Conservation (phyloP, 2,329 filamentous ascomycete genomes). For the Trichoderma citrinoviride region DNA sequence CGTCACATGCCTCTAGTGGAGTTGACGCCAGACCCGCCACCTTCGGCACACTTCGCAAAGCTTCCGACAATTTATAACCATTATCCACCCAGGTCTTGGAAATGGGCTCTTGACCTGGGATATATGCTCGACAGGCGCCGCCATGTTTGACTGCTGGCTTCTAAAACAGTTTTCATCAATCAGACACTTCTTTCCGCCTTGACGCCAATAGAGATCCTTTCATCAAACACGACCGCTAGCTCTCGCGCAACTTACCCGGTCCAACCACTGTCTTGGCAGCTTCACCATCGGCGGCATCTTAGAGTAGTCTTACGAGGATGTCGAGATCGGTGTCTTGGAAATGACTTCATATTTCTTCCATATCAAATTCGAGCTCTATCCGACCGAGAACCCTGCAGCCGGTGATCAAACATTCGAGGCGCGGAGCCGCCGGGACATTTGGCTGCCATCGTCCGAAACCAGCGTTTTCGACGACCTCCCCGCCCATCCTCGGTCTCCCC, state of each 20-base stretch:
- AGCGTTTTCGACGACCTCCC: slow-evolving; percentile 58
- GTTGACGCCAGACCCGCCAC: neutral
- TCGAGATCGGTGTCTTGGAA: slow-evolving; percentile 5
- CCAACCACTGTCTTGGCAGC: neutral
- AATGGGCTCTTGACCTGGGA: neutral
- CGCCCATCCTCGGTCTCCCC: slow-evolving; percentile 42
- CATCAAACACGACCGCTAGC: neutral
- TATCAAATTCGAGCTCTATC: slow-evolving; percentile 64
- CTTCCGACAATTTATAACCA: neutral
- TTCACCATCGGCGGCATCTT: neutral
- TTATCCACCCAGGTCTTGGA: neutral
- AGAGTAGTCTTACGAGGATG: neutral
- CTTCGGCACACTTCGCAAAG: neutral
- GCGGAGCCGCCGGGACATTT: slow-evolving; percentile 37
- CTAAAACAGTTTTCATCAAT: neutral
- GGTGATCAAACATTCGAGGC: slow-evolving; percentile 18
- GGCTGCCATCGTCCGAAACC: slow-evolving; percentile 49
- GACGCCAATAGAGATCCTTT: neutral
- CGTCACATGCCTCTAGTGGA: neutral
- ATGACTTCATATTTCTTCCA: slow-evolving; percentile 66
- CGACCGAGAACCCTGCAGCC: slow-evolving; percentile 40
- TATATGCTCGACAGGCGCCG: neutral
- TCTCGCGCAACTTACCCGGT: neutral
- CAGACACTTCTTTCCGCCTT: slow-evolving; percentile 9
- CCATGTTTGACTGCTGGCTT: slow-evolving; percentile 1